Base-by-base conservation (phyloP, 345 rosid genomes). In the Euphorbia tirucalli region DNA sequence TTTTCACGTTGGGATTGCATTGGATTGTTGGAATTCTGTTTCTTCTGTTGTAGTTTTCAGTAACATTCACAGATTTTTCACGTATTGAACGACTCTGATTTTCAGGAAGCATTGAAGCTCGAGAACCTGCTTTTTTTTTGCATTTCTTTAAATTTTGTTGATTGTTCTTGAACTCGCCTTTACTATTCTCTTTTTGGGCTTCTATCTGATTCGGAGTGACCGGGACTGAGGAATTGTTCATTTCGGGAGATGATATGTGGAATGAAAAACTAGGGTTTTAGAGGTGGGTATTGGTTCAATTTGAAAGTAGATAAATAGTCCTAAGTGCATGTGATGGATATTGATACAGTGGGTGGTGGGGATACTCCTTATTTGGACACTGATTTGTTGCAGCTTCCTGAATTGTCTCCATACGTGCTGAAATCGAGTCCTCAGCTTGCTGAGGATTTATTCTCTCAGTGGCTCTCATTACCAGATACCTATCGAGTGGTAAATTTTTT, bases 381-480 rank as follows among this genome's bases (percentile, higher is more conserved):
- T 19, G 93, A 86, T 72, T 75, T 89, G 35, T 80, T 93, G 85
- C 90, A 91, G 86, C 90, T 88, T 55, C 89, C 86, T 1, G 91
- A 87, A 71, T 79, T 86, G 19, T 87, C 97, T 77, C 85, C 92
- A 9, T 68, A 70, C 43, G 83, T 81, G 60, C 83, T 88, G 31
- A 88, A 86, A 78, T 57, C 83, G 10, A 82, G 77, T 56, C 80
- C 85, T 72, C 83, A 83, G 59, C 76, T 87, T 43, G 88, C 87
- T 22, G 89, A 91, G 58, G 79, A 76, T 54, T 77, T 91, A 78
- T 91, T 88, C 84, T 85, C 88, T 32, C 91, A 82, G 80, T 93
- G 98, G 97, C 94, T 91, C 76, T 90, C 98, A 15, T 89, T 88
- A 5, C 93, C 94, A 3, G 89, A 87, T 19, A 86, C 94, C 61